Evolutionary conservation across 345 rosid species (phyloP), one percentile per base, ranked within the genome.

Genomic region (Eucalyptus polybractea): DNA sequence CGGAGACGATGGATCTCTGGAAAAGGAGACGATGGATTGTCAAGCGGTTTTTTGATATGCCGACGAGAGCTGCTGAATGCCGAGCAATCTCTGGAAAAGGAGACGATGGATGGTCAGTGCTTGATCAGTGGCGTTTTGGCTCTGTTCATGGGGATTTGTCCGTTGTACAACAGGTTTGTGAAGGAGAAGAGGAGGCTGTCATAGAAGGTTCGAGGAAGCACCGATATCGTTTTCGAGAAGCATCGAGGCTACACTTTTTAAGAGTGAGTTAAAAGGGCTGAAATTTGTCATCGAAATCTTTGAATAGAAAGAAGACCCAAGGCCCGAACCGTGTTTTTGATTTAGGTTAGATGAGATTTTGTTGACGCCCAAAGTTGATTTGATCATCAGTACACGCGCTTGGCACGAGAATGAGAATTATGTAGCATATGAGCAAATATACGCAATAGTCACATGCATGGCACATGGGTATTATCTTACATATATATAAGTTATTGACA

Each of bases 121-220:
- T 51, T 51, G 22, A 51, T 51, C 54, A 51, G 54, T 51, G 54
- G 54, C 54, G 54, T 51, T 51, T 51, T 51, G 25, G 94, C 88
- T 90, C 91, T 86, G 96, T 91, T 94, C 93, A 92, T 7, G 91
- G 95, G 90, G 95, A 92, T 42, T 97, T 97, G 54, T 51, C 22
- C 16, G 54, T 51, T 16, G 54, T 7, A 51, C 54, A 51, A 51
- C 54, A 51, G 21, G 54, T 51, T 51, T 51, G 54, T 51, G 54
- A 51, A 51, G 54, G 54, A 51, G 21, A 51, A 16, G 54, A 50
- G 21, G 8, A 6, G 54, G 54, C 54, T 50, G 21, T 50, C 54
- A 6, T 16, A 50, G 54, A 16, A 89, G 87, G 51, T 94, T 96
- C 33, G 88, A 90, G 49, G 86, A 92, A 92, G 92, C 90, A 95